phyloP scores from a whole-genome alignment of 257 asterid genomes.

The Ophiorrhiza pumila region DNA sequence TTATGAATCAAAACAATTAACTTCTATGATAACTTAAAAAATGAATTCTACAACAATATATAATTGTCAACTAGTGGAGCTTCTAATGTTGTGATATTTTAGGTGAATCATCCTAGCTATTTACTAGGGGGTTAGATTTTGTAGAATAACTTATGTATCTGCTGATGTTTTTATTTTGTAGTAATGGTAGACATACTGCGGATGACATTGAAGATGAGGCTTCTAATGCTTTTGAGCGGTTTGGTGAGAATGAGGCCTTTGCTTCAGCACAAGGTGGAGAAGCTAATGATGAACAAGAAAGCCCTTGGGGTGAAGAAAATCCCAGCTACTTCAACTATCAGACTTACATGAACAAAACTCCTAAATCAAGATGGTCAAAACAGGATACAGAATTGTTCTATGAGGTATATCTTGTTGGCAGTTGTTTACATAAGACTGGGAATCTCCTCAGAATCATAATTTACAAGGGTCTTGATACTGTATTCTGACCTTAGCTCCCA shows the following conservation, averaged over 20 bases:
- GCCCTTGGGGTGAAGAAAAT: slow-evolving; percentile 40
- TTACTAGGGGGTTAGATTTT: not conserved
- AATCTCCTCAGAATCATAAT: not conserved
- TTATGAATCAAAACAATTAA: not conserved
- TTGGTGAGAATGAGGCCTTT: slow-evolving; percentile 38
- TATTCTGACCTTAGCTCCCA: not conserved
- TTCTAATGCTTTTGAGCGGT: slow-evolving; percentile 22
- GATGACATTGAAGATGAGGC: slow-evolving; percentile 36
- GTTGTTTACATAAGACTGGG: not conserved
- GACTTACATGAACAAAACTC: slow-evolving; percentile 69
- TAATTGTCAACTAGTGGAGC: not conserved
- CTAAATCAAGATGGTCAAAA: slow-evolving; percentile 68
- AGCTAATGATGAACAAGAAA: slow-evolving; percentile 36
- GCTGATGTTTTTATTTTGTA: slow-evolving; percentile 31
- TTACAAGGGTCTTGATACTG: not conserved
- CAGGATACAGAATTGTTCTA: slow-evolving; percentile 87
- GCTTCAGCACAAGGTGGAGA: slow-evolving; percentile 36
- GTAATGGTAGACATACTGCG: slow-evolving; percentile 40
- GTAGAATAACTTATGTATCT: slow-evolving; percentile 14
- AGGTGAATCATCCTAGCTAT: not conserved
- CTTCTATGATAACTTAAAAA: too few species aligned
- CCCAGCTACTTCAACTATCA: slow-evolving; percentile 64
- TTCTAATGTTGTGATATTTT: not conserved
- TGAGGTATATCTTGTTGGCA: slow-evolving; percentile 44
- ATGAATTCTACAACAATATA: not conserved